phyloP scores from a whole-genome alignment of 2,329 filamentous ascomycete genomes.

The Pezicula neosporulosa region DNA sequence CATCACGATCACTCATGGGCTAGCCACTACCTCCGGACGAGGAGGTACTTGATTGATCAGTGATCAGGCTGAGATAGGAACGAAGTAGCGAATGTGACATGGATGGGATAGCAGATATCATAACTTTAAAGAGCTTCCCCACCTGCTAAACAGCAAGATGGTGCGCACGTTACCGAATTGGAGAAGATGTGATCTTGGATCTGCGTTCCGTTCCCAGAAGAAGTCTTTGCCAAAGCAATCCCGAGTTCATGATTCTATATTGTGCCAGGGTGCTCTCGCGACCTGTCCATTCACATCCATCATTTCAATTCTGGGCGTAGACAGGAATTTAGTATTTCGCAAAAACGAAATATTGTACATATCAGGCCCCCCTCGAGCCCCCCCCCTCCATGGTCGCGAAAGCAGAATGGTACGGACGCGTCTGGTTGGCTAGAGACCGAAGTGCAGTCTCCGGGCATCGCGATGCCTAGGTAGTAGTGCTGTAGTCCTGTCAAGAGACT shows the following conservation, averaged over 20 bases:
- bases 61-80: slow-evolving; percentile 14
- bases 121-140: slow-evolving; percentile 12
- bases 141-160: background rate
- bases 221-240: background rate
- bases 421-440: slow-evolving; percentile 1
- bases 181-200: slow-evolving; percentile 6
- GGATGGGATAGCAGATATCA: background rate
- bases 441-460: background rate
- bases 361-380: too few species aligned
- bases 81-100: slow-evolving; percentile 11
- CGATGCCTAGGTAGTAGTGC: too few species aligned
- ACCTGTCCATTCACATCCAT: background rate
- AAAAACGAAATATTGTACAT: too few species aligned
- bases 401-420: background rate
- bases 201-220: slow-evolving; percentile 7
- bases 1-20: background rate
- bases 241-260: background rate
- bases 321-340: too few species aligned
- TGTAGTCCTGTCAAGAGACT: too few species aligned
- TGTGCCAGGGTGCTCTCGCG: background rate
- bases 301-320: too few species aligned
- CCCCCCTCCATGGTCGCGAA: too few species aligned
- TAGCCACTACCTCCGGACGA: background rate
- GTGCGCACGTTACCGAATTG: slow-evolving; percentile 7
- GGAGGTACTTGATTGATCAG: background rate